These are phyloP conservation scores for Pinus tabuliformis DNA, from an alignment of 75 land plant species.

Conservation along the genomic window DNA sequence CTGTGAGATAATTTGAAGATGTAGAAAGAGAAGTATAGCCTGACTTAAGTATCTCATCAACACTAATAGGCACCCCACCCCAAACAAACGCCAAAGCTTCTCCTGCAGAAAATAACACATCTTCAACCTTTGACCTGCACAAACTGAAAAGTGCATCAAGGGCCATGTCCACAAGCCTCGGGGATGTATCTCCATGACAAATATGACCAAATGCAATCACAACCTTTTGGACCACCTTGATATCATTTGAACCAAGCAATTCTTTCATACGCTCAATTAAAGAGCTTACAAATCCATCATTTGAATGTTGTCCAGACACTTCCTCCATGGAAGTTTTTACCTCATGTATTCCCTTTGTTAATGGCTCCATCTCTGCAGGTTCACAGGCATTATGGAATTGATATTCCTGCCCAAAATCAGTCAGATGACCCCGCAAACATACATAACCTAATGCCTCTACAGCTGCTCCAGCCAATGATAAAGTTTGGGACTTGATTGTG, in stretches of 20 bases:
- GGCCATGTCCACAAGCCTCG: too few relatives aligned
- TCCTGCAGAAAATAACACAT: too few relatives aligned
- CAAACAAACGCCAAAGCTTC: too few relatives aligned
- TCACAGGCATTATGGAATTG: background rate
- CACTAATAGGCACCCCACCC: too few relatives aligned
- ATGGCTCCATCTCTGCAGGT: background rate
- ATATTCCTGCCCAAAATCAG: constrained; percentile 24
- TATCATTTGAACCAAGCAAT: constrained; percentile 67
- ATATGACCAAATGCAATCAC: too few relatives aligned
- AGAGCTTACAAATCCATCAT: constrained; percentile 32
- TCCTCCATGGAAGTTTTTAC: background rate
- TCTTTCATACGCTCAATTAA: constrained; percentile 52
- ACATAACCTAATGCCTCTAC: constrained; percentile 93
- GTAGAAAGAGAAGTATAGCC: too few relatives aligned
- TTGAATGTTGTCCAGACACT: background rate
- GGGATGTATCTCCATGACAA: too few relatives aligned
- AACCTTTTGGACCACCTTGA: constrained; percentile 76
- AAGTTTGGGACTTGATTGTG: constrained; percentile 56
- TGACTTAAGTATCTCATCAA: too few relatives aligned
- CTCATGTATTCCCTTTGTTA: background rate
- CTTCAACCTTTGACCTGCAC: too few relatives aligned
- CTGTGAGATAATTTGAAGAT: too few relatives aligned
- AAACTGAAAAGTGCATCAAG: too few relatives aligned
- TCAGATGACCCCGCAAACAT: constrained; percentile 68
- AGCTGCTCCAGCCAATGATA: constrained; percentile 68